Conservation (phyloP, 2,329 filamentous ascomycete species). For the Cytospora schulzeri region DNA sequence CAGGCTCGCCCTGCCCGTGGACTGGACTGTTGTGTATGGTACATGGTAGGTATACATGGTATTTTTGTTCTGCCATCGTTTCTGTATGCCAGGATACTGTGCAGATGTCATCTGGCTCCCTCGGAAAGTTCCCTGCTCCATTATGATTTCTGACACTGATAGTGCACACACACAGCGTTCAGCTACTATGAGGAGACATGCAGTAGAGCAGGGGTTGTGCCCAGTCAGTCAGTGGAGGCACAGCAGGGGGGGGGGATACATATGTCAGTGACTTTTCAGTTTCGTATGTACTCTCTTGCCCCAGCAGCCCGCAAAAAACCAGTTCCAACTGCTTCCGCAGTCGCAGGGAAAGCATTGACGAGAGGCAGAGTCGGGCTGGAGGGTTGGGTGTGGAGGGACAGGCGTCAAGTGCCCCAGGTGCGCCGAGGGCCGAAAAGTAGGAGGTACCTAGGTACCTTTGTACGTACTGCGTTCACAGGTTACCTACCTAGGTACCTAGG, state of each 20-base stretch:
- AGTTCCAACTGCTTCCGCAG: conserved; percentile 4
- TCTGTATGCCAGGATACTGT: background rate
- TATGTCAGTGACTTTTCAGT: conserved; percentile 12
- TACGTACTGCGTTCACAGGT: too few relatives aligned
- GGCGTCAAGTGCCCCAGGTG: conserved; percentile 19
- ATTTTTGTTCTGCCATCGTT: conserved; percentile 10
- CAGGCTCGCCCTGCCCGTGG: conserved; percentile 27
- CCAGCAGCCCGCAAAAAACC: conserved; percentile 16
- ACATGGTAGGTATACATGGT: background rate
- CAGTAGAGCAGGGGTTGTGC: conserved; percentile 6
- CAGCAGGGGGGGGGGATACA: background rate
- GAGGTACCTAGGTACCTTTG: too few relatives aligned
- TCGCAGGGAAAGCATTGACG: conserved; percentile 7
- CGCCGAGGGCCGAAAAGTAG: conserved; percentile 26
- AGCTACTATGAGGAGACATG: conserved; percentile 6
- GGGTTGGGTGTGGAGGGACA: conserved; percentile 7
- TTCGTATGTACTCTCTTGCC: background rate
- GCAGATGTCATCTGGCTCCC: conserved; percentile 10
- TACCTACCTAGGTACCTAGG: too few relatives aligned
- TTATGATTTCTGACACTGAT: conserved; percentile 2
- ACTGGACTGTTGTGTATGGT: conserved; percentile 4
- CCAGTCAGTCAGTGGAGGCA: conserved; percentile 11
- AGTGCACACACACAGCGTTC: background rate
- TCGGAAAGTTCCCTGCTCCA: conserved; percentile 13
- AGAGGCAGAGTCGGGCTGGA: background rate